Conservation (phyloP, 768 basidiomycete genomes). For the Russula emetica region DNA sequence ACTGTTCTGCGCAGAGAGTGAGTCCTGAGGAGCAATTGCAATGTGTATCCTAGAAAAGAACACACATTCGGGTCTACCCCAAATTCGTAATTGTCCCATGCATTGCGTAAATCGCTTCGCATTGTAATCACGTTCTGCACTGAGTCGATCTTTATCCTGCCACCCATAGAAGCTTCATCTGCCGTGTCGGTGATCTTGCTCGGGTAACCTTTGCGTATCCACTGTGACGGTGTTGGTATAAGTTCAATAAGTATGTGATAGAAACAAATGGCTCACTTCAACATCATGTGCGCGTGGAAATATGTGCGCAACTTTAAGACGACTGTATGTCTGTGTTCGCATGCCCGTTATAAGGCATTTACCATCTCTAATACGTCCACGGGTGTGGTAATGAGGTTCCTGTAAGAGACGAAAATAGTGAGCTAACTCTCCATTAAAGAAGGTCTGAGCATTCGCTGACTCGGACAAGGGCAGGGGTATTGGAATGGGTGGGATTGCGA, state of each 20-base stretch:
- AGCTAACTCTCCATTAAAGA: not conserved
- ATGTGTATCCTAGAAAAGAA: not conserved
- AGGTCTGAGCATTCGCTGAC: not conserved
- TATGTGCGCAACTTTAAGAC: constrained; percentile 7
- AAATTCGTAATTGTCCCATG: constrained; percentile 13
- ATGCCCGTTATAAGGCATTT: constrained; percentile 8
- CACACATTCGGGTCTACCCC: constrained; percentile 11
- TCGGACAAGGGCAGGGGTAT: not conserved
- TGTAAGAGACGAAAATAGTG: not conserved
- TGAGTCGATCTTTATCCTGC: not conserved
- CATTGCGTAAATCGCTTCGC: constrained; percentile 1
- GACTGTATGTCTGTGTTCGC: not conserved
- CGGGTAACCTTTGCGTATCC: constrained; percentile 1
- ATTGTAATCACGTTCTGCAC: constrained; percentile 4
- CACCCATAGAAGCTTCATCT: not conserved
- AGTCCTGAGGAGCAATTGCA: not conserved
- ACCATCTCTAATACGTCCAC: not conserved
- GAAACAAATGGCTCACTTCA: not conserved
- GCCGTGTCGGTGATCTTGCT: constrained; percentile 8
- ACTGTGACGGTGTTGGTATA: not conserved
- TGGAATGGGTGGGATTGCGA: not conserved
- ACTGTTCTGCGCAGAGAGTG: not conserved
- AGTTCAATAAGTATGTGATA: not conserved
- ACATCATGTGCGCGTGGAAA: constrained; percentile 10
- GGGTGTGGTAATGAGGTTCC: not conserved